Evolutionary conservation across 1,284 basidiomycete genomes (phyloP), one percentile per base, ranked within the genome.

Genomic region (Tilletia caries): DNA sequence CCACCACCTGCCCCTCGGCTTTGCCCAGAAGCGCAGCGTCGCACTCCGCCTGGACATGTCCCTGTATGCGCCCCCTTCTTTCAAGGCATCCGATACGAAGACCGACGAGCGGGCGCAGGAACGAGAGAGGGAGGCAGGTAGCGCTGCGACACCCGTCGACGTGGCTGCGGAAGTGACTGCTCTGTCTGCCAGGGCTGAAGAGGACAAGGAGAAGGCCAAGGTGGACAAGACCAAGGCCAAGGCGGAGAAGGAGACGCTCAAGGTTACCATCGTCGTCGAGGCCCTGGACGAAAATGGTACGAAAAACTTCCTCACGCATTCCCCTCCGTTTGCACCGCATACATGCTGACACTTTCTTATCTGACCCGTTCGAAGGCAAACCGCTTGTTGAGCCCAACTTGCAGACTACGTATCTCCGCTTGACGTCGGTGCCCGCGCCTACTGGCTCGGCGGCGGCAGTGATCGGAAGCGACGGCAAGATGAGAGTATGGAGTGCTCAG

Each of bases 201-300:
- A 75, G 29, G 78, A 79, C 67, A 12, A 33, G 33, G 58, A 29
- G 29, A 62, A 62, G 50, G 66, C 29, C 32, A 50, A 67, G 33
- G 20, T n/a, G 15, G 27, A 52, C 43, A 50, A 50, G 20, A 50
- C 52, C 20, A 48, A 29, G 41, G 15, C 27, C 60, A 77, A 76
- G 65, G 74, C 73, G 2, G 77, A 77, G 34, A 71, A 75, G 37
- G 78, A 80, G 64, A 80, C 79, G 37, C 70, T 80, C 67, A 76
- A 78, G 41, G 33, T 82, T 2, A 73, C 77, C 25, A 72, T 83
- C 12, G 73, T 79, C 1, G 75, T 83, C 15, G 81, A 83, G 68
- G 81, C 80, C 27, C 71, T 82, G 8, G 80, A 81, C 64, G 80
- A 81, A 23, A 33, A 67, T 25, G n/a, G 66, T 67, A 1, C n/a